phyloP scores from a whole-genome alignment of 345 rosid genomes.

The Pelargonium nanum region DNA sequence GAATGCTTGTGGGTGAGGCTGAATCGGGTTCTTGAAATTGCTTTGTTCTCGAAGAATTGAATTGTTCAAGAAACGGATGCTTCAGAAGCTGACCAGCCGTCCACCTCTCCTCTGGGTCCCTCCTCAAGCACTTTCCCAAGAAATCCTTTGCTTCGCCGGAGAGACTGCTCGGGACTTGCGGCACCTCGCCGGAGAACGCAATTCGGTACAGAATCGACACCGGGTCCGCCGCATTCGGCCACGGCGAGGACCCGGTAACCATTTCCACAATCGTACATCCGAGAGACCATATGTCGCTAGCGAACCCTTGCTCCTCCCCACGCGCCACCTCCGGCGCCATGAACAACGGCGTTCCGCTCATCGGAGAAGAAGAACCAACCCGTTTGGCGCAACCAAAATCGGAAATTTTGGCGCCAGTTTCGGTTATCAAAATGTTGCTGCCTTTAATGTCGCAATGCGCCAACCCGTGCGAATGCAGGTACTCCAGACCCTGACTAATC shows the following conservation, averaged over 20 bases:
- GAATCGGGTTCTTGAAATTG: constrained; percentile 25
- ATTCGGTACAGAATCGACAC: constrained; percentile 34
- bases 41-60: constrained; percentile 8
- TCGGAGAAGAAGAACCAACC: constrained; percentile 12
- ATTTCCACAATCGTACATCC: constrained; percentile 72
- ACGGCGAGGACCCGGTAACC: constrained; percentile 49
- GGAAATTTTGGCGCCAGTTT: constrained; percentile 42
- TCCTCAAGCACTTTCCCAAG: constrained; percentile 43
- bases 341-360: constrained; percentile 55
- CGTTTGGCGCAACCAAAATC: constrained; percentile 75
- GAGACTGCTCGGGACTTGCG: constrained; percentile 35
- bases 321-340: constrained; percentile 93
- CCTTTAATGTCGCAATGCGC: constrained; percentile 74
- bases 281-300: constrained; percentile 59
- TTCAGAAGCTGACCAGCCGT: constrained; percentile 33
- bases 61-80: constrained; percentile 36
- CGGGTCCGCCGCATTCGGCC: constrained; percentile 30
- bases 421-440: constrained; percentile 45
- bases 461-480: constrained; percentile 44
- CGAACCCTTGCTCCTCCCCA: constrained; percentile 58
- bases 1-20: constrained; percentile 64
- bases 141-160: constrained; percentile 50
- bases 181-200: constrained; percentile 34
- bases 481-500: constrained; percentile 43
- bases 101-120: constrained; percentile 45